phyloP scores from a whole-genome alignment of 345 rosid genomes.

The Citrus hindsii region DNA sequence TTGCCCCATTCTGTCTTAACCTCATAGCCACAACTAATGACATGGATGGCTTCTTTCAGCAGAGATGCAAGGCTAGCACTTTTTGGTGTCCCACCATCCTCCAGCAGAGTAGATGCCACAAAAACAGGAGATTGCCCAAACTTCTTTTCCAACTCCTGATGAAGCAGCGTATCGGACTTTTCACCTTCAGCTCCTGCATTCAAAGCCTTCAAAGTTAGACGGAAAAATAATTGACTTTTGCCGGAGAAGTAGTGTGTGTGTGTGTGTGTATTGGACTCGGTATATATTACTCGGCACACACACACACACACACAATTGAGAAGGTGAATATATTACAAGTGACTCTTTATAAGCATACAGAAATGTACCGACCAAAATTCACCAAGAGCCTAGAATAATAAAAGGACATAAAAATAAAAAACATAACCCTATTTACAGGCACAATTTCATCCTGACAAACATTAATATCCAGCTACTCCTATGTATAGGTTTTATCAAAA shows the following conservation, averaged over 20 bases:
- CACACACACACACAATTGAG: background rate
- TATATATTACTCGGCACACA: background rate
- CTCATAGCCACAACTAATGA: slow-evolving; percentile 68
- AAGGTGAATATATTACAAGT: background rate
- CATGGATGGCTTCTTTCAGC: slow-evolving; percentile 76
- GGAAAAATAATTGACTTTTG: background rate
- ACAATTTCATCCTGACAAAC: background rate
- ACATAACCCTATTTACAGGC: background rate
- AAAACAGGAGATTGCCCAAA: slow-evolving; percentile 72
- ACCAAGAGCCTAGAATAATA: background rate
- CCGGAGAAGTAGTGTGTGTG: background rate
- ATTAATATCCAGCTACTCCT: background rate
- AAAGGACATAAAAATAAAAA: background rate
- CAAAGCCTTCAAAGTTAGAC: slow-evolving; percentile 4
- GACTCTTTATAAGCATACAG: background rate
- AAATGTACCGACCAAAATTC: background rate
- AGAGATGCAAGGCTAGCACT: slow-evolving; percentile 53
- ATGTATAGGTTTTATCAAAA: background rate
- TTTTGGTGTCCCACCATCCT: slow-evolving; percentile 51
- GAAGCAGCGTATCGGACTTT: slow-evolving; percentile 10
- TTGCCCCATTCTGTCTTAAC: slow-evolving; percentile 80
- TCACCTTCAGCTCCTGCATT: slow-evolving; percentile 30
- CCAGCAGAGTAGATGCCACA: slow-evolving; percentile 49
- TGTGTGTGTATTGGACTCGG: background rate
- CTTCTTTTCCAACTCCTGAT: slow-evolving; percentile 56